Percentiles rank a stretch among this genome's conserved stretches.
Evolutionary conservation across 208 protist genomes (phyloP).

Genomic region (Trypanosoma scelopori): DNA sequence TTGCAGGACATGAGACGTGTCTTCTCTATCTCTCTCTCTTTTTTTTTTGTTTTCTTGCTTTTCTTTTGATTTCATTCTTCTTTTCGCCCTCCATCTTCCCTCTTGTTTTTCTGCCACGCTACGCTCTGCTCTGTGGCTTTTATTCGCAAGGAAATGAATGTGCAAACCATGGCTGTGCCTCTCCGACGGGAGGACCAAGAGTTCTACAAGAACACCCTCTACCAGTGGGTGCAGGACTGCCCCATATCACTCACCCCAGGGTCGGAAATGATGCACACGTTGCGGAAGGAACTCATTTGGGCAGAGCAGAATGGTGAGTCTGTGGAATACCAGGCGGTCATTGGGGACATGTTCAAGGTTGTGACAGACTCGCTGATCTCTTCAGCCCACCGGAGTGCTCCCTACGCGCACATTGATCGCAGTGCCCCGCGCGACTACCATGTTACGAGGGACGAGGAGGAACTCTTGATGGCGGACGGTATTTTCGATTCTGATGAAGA

Average conservation of each 20-base stretch:
- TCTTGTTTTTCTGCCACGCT: constrained; percentile 14
- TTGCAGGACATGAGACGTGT: background rate
- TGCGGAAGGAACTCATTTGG: constrained; percentile 77
- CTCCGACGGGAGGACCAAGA: constrained; percentile 44
- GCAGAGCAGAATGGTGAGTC: constrained; percentile 57
- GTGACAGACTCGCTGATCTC: constrained; percentile 84
- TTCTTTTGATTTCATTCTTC: constrained; percentile 20
- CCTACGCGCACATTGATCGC: constrained; percentile 85
- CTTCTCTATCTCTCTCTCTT: too few relatives aligned
- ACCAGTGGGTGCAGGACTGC: constrained; percentile 65
- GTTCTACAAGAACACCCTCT: constrained; percentile 81
- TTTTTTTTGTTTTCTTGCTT: constrained; percentile 8
- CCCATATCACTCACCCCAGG: constrained; percentile 67
- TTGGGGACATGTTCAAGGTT: constrained; percentile 80
- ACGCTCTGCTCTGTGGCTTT: constrained; percentile 28
- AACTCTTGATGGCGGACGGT: constrained; percentile 68
- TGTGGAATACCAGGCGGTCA: constrained; percentile 58
- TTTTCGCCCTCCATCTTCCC: constrained; percentile 3
- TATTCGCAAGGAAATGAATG: constrained; percentile 14
- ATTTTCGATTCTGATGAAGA: constrained; percentile 82
- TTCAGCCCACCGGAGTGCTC: constrained; percentile 68
- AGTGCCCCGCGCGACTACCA: constrained; percentile 50
- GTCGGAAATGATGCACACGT: constrained; percentile 66
- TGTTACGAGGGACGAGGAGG: constrained; percentile 84
- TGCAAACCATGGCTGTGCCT: constrained; percentile 13